Evolutionary conservation across 2,329 filamentous ascomycete genomes (phyloP).

Genomic region (Davidsoniella australis): DNA sequence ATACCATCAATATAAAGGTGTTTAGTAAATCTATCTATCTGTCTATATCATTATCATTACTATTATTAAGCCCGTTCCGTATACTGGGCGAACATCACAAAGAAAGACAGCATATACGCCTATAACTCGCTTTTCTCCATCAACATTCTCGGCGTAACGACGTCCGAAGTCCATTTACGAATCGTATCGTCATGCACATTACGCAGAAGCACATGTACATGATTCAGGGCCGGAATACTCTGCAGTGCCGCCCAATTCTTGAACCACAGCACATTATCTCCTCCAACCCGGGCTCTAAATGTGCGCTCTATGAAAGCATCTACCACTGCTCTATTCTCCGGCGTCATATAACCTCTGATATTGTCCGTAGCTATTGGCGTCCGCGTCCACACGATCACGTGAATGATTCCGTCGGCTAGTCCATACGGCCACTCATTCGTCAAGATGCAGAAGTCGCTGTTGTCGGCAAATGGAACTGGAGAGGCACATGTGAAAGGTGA

Average conservation of each 20-base stretch:
- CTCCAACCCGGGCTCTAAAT: constrained; percentile 44
- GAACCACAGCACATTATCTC: constrained; percentile 60
- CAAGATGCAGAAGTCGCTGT: constrained; percentile 50
- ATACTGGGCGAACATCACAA: not conserved
- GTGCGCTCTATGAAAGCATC: constrained; percentile 50
- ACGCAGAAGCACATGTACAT: constrained; percentile 63
- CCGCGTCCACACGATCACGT: constrained; percentile 85
- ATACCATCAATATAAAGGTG: not conserved
- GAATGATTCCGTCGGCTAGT: constrained; percentile 45
- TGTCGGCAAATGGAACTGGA: constrained; percentile 31
- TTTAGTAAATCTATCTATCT: not conserved
- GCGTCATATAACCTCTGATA: constrained; percentile 53
- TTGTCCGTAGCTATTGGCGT: constrained; percentile 59
- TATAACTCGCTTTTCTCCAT: not conserved
- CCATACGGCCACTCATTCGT: constrained; percentile 93
- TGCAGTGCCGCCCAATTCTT: constrained; percentile 87
- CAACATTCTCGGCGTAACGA: constrained; percentile 6
- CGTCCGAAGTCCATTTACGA: constrained; percentile 30
- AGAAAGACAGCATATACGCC: not conserved
- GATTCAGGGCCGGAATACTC: constrained; percentile 73
- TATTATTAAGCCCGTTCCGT: not conserved
- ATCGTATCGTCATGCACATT: constrained; percentile 34
- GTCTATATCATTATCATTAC: not conserved
- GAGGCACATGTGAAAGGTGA: constrained; percentile 38
- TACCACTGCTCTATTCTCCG: constrained; percentile 45